phyloP scores from a whole-genome alignment of 805 yeast genomes.

The Saccharomyces paradoxus region DNA sequence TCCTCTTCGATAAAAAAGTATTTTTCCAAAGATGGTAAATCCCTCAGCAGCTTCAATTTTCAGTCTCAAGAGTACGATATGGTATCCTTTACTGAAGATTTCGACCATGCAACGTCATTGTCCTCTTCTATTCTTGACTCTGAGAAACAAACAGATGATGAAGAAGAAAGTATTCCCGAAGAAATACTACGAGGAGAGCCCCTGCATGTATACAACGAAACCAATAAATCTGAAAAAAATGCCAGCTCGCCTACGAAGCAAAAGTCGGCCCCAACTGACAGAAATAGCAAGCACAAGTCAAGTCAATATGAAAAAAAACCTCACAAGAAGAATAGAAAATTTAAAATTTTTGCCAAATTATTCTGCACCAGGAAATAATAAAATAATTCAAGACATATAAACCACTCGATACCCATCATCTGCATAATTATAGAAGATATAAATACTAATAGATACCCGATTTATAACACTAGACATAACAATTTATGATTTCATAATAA shows the following conservation, averaged over 20 bases:
- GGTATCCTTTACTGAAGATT: background rate
- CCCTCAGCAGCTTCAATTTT: background rate
- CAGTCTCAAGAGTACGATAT: background rate
- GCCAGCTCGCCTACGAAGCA: background rate
- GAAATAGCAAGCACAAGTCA: background rate
- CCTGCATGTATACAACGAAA: background rate
- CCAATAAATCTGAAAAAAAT: background rate
- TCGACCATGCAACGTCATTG: background rate
- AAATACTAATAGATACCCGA: background rate
- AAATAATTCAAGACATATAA: background rate
- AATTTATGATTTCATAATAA: background rate
- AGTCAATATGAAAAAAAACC: background rate
- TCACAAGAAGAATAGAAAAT: background rate
- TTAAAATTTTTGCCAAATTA: background rate
- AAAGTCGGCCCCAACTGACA: background rate
- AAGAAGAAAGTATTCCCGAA: background rate
- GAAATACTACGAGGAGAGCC: background rate
- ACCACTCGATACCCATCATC: background rate
- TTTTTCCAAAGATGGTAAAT: background rate
- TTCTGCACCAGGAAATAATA: background rate
- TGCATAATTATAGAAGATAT: background rate
- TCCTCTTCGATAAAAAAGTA: background rate
- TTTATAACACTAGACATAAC: background rate
- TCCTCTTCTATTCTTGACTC: background rate
- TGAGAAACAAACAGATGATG: background rate